Conservation (phyloP, 306 rosid genomes). For the Pachyrhizus erosus region DNA sequence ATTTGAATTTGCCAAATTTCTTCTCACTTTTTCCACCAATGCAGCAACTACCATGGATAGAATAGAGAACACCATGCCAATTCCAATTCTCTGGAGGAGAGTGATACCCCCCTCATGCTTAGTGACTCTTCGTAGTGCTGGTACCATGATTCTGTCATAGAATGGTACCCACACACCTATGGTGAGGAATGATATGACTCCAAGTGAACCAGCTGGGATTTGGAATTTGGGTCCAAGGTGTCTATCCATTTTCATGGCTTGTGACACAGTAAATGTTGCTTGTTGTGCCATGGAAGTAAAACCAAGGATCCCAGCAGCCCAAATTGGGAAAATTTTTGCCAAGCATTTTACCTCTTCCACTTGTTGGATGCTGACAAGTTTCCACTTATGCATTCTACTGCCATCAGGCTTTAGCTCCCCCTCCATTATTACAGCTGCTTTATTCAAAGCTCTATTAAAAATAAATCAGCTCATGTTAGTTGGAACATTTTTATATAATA, state of each 20-base stretch:
- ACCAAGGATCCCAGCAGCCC: conserved; percentile 57
- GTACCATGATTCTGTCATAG: conserved; percentile 50
- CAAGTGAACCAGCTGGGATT: conserved; percentile 52
- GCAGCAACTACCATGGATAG: conserved; percentile 51
- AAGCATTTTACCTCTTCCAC: conserved; percentile 72
- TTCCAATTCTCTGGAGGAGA: conserved; percentile 53
- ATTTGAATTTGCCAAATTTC: conserved; percentile 40
- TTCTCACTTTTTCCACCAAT: conserved; percentile 40
- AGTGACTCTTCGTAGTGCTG: conserved; percentile 40
- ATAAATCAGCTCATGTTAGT: neutral
- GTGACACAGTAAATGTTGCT: conserved; percentile 58
- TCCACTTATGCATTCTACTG: conserved; percentile 55
- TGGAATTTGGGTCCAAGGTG: conserved; percentile 52
- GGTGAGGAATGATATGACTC: conserved; percentile 45
- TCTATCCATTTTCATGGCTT: conserved; percentile 63
- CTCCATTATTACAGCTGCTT: conserved; percentile 63
- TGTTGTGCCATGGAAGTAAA: conserved; percentile 55
- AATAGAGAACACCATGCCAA: conserved; percentile 48
- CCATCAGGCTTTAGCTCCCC: conserved; percentile 67
- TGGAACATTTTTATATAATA: neutral
- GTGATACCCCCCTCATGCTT: conserved; percentile 49
- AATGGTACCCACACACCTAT: conserved; percentile 50
- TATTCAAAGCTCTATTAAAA: conserved; percentile 52
- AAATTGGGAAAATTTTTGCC: conserved; percentile 55
- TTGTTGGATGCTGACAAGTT: conserved; percentile 64